Conservation (phyloP, 805 yeast species). For the Metschnikowia similis region DNA sequence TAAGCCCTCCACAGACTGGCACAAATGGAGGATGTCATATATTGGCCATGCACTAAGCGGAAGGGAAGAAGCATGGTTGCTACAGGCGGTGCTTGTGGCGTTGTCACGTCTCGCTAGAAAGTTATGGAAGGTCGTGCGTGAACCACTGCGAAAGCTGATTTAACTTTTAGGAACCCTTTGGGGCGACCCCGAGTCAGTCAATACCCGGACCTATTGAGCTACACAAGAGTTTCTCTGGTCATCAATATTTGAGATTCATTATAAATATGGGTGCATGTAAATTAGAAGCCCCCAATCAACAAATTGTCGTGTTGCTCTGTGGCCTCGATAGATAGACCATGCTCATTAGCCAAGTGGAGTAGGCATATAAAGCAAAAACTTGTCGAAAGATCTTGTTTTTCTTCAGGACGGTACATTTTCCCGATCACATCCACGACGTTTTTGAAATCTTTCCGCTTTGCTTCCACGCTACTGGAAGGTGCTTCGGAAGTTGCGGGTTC, state of each 20-base stretch:
- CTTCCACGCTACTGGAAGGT: constrained; percentile 16
- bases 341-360: constrained; percentile 82
- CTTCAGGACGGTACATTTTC: constrained; percentile 50
- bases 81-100: constrained; percentile 1
- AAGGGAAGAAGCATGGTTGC: neutral
- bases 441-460: constrained; percentile 36
- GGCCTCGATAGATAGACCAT: constrained; percentile 58
- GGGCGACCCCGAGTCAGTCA: neutral
- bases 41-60: neutral
- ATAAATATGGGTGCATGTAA: too few relatives aligned
- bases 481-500: constrained; percentile 2
- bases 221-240: neutral
- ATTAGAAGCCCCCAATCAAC: constrained; percentile 19
- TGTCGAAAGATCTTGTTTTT: constrained; percentile 68
- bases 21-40: neutral
- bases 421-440: constrained; percentile 47
- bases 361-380: constrained; percentile 82
- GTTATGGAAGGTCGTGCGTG: constrained; percentile 15
- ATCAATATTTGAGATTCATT: neutral
- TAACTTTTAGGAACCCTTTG: neutral
- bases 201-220: neutral
- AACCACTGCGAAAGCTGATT: neutral
- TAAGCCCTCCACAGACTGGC: neutral
- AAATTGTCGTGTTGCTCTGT: constrained; percentile 41
- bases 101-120: constrained; percentile 1